phyloP scores from a whole-genome alignment of 2,329 filamentous ascomycete species.

The Phialophora verrucosa region DNA sequence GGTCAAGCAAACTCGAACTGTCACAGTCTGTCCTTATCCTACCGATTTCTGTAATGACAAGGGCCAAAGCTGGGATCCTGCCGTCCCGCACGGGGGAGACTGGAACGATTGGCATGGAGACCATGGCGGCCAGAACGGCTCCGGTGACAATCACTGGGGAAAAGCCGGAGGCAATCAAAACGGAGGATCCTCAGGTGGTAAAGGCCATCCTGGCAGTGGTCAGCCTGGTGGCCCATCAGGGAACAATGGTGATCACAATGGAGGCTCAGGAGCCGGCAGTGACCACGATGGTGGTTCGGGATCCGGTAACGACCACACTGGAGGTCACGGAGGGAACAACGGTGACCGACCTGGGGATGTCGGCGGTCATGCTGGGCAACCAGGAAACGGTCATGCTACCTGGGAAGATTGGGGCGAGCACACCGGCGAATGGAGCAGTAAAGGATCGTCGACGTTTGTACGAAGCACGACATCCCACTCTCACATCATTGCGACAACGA shows the following conservation, averaged over 20 bases:
- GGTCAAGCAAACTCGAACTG: constrained; percentile 17
- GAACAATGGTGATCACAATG: neutral
- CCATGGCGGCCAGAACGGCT: neutral
- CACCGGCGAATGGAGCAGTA: neutral
- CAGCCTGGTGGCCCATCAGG: neutral
- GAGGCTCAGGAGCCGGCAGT: neutral
- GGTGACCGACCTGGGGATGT: neutral
- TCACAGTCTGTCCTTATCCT: constrained; percentile 15
- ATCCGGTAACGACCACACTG: neutral
- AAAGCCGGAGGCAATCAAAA: neutral
- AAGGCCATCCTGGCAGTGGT: neutral
- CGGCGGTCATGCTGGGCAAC: neutral
- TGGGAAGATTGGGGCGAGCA: constrained; percentile 4
- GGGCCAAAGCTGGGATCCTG: constrained; percentile 10
- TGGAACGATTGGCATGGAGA: constrained; percentile 5
- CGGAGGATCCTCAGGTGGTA: constrained; percentile 1
- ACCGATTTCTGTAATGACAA: constrained; percentile 9
- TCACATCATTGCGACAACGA: neutral
- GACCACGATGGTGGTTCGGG: neutral
- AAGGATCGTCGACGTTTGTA: neutral
- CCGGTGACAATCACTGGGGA: neutral
- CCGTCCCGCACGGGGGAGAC: neutral
- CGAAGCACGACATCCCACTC: neutral
- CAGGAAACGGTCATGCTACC: neutral
- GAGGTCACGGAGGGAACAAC: neutral